Evolutionary conservation across 331 rosid genomes (phyloP).

Genomic region (Arachis monticola): DNA sequence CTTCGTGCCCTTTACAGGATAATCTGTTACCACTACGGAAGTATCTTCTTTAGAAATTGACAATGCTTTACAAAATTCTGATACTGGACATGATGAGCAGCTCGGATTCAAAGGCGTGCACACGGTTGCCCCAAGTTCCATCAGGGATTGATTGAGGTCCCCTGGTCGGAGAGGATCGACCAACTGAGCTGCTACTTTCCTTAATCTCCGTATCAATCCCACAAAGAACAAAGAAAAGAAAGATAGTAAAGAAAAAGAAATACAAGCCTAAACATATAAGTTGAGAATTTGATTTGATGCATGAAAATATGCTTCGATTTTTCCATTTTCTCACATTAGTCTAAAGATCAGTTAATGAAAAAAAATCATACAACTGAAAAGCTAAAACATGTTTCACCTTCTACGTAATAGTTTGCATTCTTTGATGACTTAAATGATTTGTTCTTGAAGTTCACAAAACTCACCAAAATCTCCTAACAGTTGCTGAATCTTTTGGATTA

Average conservation of each 20-base stretch:
- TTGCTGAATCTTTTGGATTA: conserved; percentile 71
- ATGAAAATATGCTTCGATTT: not conserved
- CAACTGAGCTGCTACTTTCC: conserved; percentile 84
- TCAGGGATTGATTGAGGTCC: conserved; percentile 92
- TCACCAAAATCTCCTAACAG: conserved; percentile 83
- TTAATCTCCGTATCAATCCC: conserved; percentile 55
- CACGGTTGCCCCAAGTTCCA: conserved; percentile 95
- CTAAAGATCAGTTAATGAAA: conserved; percentile 2
- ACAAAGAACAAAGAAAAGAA: conserved; percentile 24
- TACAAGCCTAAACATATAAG: not conserved
- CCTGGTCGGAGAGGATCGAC: conserved; percentile 88
- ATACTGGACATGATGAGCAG: conserved; percentile 79
- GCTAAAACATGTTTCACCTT: not conserved
- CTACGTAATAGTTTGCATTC: not conserved
- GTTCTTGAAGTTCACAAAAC: conserved; percentile 41
- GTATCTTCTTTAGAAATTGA: conserved; percentile 56
- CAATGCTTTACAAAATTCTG: conserved; percentile 69
- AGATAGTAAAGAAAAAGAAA: conserved; percentile 25
- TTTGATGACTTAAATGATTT: not conserved
- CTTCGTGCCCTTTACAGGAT: conserved; percentile 68
- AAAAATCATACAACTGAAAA: not conserved
- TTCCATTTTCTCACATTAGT: conserved; percentile 1
- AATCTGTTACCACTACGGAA: conserved; percentile 75
- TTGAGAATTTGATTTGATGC: not conserved
- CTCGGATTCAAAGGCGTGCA: conserved; percentile 79